phyloP scores from a whole-genome alignment of 192 early-diverging fungal species.

The Backusella circina region DNA sequence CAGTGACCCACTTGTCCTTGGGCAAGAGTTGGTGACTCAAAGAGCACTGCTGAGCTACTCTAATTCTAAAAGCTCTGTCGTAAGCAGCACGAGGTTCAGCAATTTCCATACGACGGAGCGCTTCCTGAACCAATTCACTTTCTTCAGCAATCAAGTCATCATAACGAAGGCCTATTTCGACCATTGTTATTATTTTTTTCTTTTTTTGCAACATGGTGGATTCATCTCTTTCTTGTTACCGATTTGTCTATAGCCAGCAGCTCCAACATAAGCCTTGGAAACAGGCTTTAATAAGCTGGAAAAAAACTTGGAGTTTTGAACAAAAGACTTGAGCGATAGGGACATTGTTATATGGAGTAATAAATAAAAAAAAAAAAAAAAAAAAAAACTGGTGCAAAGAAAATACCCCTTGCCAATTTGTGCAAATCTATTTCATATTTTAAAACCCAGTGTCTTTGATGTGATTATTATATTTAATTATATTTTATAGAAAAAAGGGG shows the following conservation, averaged over 20 bases:
- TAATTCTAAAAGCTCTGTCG: constrained; percentile 77
- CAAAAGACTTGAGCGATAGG: constrained; percentile 45
- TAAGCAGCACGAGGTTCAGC: constrained; percentile 50
- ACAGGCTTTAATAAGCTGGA: constrained; percentile 53
- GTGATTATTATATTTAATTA: too few species aligned
- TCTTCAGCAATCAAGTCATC: constrained; percentile 92
- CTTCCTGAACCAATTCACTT: constrained; percentile 75
- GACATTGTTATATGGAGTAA: constrained; percentile 16
- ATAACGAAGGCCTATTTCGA: constrained; percentile 84
- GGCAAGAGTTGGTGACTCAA: constrained; percentile 68
- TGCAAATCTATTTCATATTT: too few species aligned
- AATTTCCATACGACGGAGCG: constrained; percentile 72
- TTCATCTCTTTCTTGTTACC: constrained; percentile 35
- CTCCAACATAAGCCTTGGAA: constrained; percentile 61
- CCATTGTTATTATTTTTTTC: too few species aligned
- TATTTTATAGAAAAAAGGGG: too few species aligned
- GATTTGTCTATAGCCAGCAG: constrained; percentile 66
- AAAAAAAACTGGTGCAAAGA: not conserved
- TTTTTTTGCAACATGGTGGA: too few species aligned
- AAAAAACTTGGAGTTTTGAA: constrained; percentile 53
- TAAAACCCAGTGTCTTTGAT: too few species aligned
- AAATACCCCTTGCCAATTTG: not conserved
- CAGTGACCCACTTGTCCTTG: constrained; percentile 68
- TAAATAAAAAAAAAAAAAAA: not conserved
- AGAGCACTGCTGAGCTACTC: constrained; percentile 73